phyloP scores from a whole-genome alignment of 495 filamentous ascomycete species.

The Melanomma pulvis-pyrius region DNA sequence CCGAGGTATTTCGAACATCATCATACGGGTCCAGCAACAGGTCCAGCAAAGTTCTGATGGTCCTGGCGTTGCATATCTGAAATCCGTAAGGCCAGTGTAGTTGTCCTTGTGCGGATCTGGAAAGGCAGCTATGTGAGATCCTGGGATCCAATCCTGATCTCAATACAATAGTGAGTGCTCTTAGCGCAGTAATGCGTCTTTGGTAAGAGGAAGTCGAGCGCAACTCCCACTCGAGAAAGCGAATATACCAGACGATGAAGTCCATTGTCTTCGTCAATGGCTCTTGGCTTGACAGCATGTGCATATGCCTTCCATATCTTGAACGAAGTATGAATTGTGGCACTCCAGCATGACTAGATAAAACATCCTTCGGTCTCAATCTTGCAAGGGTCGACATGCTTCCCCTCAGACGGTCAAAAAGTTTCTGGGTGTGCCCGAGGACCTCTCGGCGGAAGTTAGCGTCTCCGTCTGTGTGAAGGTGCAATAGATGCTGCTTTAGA shows the following conservation, averaged over 20 bases:
- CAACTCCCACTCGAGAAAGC: constrained; percentile 72
- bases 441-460: constrained; percentile 79
- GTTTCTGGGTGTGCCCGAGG: constrained; percentile 67
- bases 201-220: constrained; percentile 79
- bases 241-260: constrained; percentile 70
- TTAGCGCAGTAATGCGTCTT: constrained; percentile 78
- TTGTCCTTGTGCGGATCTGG: constrained; percentile 44
- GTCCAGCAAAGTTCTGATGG: constrained; percentile 66
- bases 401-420: constrained; percentile 48
- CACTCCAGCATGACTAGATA: background rate
- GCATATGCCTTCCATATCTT: background rate
- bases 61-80: constrained; percentile 57
- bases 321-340: background rate
- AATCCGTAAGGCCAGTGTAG: constrained; percentile 56
- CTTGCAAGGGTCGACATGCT: constrained; percentile 36
- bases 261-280: constrained; percentile 49
- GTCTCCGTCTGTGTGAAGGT: constrained; percentile 80
- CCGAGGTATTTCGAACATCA: constrained; percentile 74
- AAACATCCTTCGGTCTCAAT: constrained; percentile 8
- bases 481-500: constrained; percentile 62
- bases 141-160: constrained; percentile 55
- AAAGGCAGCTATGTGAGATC: constrained; percentile 31
- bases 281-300: background rate
- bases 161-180: constrained; percentile 62
- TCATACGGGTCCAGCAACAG: constrained; percentile 87